Evolutionary conservation across 768 basidiomycete species (phyloP).

Genomic region (Suillus plorans): DNA sequence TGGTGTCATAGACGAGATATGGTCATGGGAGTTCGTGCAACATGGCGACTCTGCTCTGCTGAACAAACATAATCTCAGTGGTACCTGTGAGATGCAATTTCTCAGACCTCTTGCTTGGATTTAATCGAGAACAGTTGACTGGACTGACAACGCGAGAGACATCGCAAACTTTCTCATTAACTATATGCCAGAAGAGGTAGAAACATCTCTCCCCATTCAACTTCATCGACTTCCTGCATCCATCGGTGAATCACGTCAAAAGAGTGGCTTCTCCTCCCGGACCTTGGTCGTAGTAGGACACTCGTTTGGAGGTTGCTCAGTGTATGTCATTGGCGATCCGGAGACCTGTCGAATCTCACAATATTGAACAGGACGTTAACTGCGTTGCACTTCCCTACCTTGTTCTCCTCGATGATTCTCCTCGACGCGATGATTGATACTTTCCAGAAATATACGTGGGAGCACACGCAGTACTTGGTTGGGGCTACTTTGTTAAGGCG

Average conservation of each 20-base stretch:
- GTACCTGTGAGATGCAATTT: conserved; percentile 48
- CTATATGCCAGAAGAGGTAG: conserved; percentile 54
- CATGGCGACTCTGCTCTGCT: conserved; percentile 84
- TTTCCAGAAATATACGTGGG: neutral
- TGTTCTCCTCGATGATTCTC: conserved; percentile 73
- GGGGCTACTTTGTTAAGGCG: conserved; percentile 57
- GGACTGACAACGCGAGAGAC: conserved; percentile 77
- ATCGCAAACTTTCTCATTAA: conserved; percentile 70
- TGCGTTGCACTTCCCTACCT: conserved; percentile 56
- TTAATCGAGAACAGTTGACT: conserved; percentile 53
- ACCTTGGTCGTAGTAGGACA: conserved; percentile 74
- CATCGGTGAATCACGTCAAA: conserved; percentile 42
- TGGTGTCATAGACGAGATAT: conserved; percentile 62
- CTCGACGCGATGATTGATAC: conserved; percentile 71
- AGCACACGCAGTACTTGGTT: conserved; percentile 15
- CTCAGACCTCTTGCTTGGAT: neutral
- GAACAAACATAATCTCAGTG: conserved; percentile 56
- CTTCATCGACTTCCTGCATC: conserved; percentile 46
- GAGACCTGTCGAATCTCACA: neutral
- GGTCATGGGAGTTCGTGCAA: conserved; percentile 81
- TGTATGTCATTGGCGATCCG: conserved; percentile 44
- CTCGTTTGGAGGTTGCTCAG: conserved; percentile 79
- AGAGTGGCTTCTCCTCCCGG: conserved; percentile 49
- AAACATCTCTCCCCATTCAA: conserved; percentile 47
- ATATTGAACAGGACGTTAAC: conserved; percentile 50